Base-by-base conservation (phyloP, 148 eudicot species). In the Rheum nobile region DNA sequence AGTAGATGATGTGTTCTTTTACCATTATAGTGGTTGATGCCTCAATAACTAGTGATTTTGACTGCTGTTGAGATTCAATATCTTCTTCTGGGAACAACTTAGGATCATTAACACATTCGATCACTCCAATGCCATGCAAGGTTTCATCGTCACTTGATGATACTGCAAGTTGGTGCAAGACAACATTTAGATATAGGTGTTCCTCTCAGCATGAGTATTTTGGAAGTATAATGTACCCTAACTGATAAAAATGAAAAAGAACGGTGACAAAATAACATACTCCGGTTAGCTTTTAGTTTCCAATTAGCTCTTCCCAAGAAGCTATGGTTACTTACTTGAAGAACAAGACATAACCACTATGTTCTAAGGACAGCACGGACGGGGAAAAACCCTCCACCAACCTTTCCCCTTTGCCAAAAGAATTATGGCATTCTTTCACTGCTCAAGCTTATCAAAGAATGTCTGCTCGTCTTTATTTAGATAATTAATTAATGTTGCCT, bases 11-110 rank as follows among this genome's bases (percentile, higher is more conserved):
- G 21, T 65, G 13, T 32, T 38, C 11, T 16, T 28, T 84, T 84
- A 91, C 96, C 91, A 76, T 79, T 78, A 80, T 75, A 34, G 76
- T 77, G 17, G 32, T 38, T 37, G 82, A 69, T 12, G 86, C 82
- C 77, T 79, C 76, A 73, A 83, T 83, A 55, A 29, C 77, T 57
- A 70, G 52, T 75, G 79, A 52, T 50, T 55, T 54, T 22, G 78
- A 73, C 54, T 79, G 81, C 80, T 81, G 82, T 77, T 78, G 76
- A 71, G 76, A 69, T 31, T 75, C 81, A 82, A 72, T 48, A 74
- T 82, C 80, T 75, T 83, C 91, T 74, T 75, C 86, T 77, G 39
- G 21, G 8, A 73, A 80, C 81, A 75, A 74, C 69, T 82, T 85
- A n/a, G 79, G 74, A 72, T 78, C 47, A 68, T 80, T 73, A 50